Evolutionary conservation across 2,329 filamentous ascomycete genomes (phyloP).

Genomic region (Aquanectria penicillioides): DNA sequence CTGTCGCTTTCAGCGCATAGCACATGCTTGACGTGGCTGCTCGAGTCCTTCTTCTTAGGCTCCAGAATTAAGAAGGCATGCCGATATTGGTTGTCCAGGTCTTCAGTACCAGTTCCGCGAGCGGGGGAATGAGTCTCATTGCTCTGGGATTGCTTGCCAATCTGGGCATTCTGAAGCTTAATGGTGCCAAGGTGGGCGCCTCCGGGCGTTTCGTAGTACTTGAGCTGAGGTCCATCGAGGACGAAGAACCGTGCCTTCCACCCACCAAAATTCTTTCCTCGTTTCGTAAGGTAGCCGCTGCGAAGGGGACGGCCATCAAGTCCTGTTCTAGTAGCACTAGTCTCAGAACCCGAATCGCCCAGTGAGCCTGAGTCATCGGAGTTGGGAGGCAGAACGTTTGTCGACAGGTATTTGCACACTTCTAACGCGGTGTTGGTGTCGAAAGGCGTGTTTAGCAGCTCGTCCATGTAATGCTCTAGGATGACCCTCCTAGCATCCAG

Average conservation of each 20-base stretch:
- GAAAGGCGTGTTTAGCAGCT: constrained; percentile 83
- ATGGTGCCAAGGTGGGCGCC: constrained; percentile 93
- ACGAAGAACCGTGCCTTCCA: constrained; percentile 87
- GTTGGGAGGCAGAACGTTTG: constrained; percentile 69
- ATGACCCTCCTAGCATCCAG: constrained; percentile 86
- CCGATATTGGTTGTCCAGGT: constrained; percentile 91
- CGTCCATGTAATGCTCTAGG: constrained; percentile 86
- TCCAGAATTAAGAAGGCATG: constrained; percentile 96
- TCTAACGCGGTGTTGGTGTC: constrained; percentile 80
- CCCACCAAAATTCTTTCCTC: constrained; percentile 97
- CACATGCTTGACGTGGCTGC: constrained; percentile 88
- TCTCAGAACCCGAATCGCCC: constrained; percentile 37
- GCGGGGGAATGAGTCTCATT: constrained; percentile 67
- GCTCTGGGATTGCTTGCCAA: constrained; percentile 82
- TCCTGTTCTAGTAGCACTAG: constrained; percentile 54
- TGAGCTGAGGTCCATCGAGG: constrained; percentile 71
- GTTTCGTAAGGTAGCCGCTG: constrained; percentile 93
- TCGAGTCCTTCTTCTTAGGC: constrained; percentile 95
- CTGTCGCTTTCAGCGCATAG: constrained; percentile 93
- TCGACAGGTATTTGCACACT: constrained; percentile 88
- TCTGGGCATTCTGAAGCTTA: constrained; percentile 89
- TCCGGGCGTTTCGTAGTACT: constrained; percentile 91
- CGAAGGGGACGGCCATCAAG: constrained; percentile 76
- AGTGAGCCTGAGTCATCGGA: constrained; percentile 61
- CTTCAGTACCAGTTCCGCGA: constrained; percentile 68